Conservation (phyloP, 1,284 basidiomycete species). For the Ustilago trichophora region DNA sequence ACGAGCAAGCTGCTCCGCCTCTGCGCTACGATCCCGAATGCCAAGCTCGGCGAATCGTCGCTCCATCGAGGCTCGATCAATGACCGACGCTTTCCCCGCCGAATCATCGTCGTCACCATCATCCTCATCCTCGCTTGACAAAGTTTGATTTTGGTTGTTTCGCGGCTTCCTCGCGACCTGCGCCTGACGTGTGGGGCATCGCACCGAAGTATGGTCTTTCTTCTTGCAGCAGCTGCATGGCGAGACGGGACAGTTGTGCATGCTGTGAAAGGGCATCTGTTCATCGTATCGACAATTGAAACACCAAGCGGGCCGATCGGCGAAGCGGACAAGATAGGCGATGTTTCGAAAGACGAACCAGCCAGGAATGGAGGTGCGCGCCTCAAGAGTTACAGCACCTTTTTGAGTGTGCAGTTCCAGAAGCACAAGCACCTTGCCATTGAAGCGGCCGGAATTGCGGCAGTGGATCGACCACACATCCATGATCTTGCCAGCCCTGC, state of each 20-base stretch:
- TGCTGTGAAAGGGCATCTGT: slow-evolving; percentile 18
- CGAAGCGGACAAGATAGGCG: slow-evolving; percentile 28
- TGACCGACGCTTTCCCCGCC: slow-evolving; percentile 1
- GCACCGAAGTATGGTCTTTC: slow-evolving; percentile 10
- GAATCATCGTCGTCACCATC: slow-evolving; percentile 1
- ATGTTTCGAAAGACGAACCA: slow-evolving; percentile 15
- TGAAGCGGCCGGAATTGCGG: slow-evolving; percentile 5
- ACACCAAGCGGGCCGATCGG: slow-evolving; percentile 31
- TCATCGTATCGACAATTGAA: slow-evolving; percentile 28
- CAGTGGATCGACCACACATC: slow-evolving; percentile 26
- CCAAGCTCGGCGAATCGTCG: slow-evolving; percentile 27
- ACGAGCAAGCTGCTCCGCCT: slow-evolving; percentile 23
- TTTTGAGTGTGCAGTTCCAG: slow-evolving; percentile 13
- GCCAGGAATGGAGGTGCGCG: slow-evolving; percentile 21
- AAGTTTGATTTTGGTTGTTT: background rate
- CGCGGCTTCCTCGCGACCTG: slow-evolving; percentile 20
- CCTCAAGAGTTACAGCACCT: slow-evolving; percentile 6
- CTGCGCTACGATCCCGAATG: slow-evolving; percentile 15
- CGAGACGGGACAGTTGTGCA: slow-evolving; percentile 8
- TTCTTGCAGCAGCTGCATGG: slow-evolving; percentile 19
- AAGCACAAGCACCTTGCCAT: slow-evolving; percentile 28
- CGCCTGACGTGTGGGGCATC: slow-evolving; percentile 12
- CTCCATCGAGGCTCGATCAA: slow-evolving; percentile 22
- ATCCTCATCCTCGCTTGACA: slow-evolving; percentile 3
- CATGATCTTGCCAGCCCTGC: slow-evolving; percentile 10